phyloP scores from a whole-genome alignment of 192 early-diverging fungal genomes.

The Coemansia sp. region DNA sequence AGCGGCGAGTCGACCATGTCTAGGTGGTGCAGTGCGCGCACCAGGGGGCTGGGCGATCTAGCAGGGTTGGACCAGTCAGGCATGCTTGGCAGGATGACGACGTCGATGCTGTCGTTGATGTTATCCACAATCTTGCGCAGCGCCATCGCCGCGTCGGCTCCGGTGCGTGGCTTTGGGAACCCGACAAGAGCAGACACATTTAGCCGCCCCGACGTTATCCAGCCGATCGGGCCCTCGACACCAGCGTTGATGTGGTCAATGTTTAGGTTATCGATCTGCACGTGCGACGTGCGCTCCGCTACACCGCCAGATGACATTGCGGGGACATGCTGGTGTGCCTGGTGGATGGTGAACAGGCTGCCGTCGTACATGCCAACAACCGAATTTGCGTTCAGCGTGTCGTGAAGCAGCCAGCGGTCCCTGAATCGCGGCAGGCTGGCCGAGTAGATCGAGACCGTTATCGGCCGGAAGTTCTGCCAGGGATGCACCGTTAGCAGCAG shows the following conservation, averaged over 20 bases:
- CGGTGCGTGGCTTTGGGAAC: constrained; percentile 56
- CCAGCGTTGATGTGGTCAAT: constrained; percentile 89
- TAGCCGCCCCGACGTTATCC: constrained; percentile 88
- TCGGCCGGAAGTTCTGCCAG: constrained; percentile 79
- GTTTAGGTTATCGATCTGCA: constrained; percentile 84
- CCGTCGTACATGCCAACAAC: constrained; percentile 93
- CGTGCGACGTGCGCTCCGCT: constrained; percentile 51
- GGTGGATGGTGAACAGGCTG: constrained; percentile 89
- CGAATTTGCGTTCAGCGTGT: constrained; percentile 80
- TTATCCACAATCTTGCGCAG: constrained; percentile 64
- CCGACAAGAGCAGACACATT: constrained; percentile 72
- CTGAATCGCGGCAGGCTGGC: constrained; percentile 79
- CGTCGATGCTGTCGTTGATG: constrained; percentile 67
- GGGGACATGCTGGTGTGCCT: constrained; percentile 60
- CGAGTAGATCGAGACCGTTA: constrained; percentile 80
- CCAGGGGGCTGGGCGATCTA: constrained; percentile 30
- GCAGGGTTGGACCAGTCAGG: constrained; percentile 49
- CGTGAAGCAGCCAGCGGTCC: constrained; percentile 91
- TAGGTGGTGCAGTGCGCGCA: constrained; percentile 34
- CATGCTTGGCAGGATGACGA: constrained; percentile 44
- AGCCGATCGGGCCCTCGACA: constrained; percentile 82
- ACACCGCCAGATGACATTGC: neutral
- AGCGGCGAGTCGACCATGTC: constrained; percentile 45
- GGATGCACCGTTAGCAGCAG: constrained; percentile 77
- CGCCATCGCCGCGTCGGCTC: constrained; percentile 40